phyloP scores from a whole-genome alignment of 768 basidiomycete genomes.

The Macrolepiota fuliginosa region DNA sequence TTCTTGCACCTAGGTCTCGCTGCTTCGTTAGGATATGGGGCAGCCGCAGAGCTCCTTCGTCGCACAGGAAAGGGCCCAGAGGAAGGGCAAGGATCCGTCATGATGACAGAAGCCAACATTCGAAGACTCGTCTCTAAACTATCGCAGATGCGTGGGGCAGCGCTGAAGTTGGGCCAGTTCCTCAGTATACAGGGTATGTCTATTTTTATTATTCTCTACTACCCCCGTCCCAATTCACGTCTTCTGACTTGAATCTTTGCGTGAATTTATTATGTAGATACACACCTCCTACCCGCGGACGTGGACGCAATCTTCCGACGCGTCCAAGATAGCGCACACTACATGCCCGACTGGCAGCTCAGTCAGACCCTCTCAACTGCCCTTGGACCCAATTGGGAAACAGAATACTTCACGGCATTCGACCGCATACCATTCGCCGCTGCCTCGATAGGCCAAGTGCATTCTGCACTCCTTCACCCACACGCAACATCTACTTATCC shows the following conservation, averaged over 20 bases:
- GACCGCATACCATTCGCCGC: constrained; percentile 89
- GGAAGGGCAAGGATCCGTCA: too few species aligned
- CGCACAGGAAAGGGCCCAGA: too few species aligned
- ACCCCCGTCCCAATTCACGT: too few species aligned
- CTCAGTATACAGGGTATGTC: too few species aligned
- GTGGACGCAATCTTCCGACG: constrained; percentile 84
- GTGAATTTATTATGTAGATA: constrained; percentile 52
- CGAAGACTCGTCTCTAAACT: too few species aligned
- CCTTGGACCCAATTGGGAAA: constrained; percentile 73
- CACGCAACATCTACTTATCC: constrained; percentile 29
- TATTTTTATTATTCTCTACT: too few species aligned
- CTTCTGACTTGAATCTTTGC: not conserved
- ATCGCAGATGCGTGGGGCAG: too few species aligned
- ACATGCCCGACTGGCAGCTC: constrained; percentile 99
- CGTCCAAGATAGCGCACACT: constrained; percentile 94
- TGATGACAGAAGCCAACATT: too few species aligned
- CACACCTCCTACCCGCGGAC: constrained; percentile 83
- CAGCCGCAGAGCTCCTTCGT: too few species aligned
- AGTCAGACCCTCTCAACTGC: constrained; percentile 47
- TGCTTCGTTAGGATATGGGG: too few species aligned
- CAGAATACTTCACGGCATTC: constrained; percentile 64
- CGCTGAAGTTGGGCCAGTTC: too few species aligned
- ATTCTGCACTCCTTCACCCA: constrained; percentile 62
- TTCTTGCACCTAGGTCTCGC: too few species aligned
- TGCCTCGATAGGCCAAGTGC: constrained; percentile 97